These are phyloP conservation scores for Apophysomyces trapeziformis DNA, from an alignment of 371 early-diverging fungal genomes.

Conservation along the genomic window DNA sequence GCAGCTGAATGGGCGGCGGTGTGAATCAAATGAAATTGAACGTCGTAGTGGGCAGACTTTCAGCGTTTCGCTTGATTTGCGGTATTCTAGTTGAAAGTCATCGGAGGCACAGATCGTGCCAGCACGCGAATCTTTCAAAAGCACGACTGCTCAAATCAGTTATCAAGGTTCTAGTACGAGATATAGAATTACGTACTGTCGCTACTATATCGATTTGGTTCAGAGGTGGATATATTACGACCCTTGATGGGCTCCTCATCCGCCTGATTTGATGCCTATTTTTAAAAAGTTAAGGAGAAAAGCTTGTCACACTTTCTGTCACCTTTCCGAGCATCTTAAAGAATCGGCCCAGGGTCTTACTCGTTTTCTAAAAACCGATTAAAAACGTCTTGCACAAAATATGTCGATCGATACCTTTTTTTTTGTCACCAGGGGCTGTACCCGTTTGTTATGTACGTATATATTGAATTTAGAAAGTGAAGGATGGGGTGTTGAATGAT, in stretches of 20 bases:
- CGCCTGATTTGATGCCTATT: conserved; percentile 4
- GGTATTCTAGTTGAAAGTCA: conserved; percentile 4
- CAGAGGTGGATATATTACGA: neutral
- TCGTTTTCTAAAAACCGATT: conserved; percentile 10
- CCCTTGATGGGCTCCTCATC: conserved; percentile 5
- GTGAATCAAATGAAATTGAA: conserved; percentile 6
- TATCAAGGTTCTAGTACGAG: too few relatives aligned
- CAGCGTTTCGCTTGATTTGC: conserved; percentile 1
- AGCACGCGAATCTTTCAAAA: neutral
- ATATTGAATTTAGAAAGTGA: conserved; percentile 11
- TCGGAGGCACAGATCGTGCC: neutral
- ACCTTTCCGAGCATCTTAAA: conserved; percentile 9
- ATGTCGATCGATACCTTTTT: conserved; percentile 17
- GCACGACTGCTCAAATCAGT: neutral
- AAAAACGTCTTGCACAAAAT: neutral
- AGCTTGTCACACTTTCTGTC: conserved; percentile 7
- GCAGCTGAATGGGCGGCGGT: neutral
- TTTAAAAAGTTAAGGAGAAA: conserved; percentile 11
- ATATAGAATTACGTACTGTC: neutral
- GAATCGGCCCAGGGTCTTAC: conserved; percentile 9
- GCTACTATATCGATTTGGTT: neutral
- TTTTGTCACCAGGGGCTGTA: conserved; percentile 2
- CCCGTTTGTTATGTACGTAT: neutral
- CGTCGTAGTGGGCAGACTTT: neutral
- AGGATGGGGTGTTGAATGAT: conserved; percentile 19